Percentiles rank a stretch among this genome's conserved stretches.
phyloP scores from a whole-genome alignment of 2,329 filamentous ascomycete genomes.

The Aspergillus sp. region DNA sequence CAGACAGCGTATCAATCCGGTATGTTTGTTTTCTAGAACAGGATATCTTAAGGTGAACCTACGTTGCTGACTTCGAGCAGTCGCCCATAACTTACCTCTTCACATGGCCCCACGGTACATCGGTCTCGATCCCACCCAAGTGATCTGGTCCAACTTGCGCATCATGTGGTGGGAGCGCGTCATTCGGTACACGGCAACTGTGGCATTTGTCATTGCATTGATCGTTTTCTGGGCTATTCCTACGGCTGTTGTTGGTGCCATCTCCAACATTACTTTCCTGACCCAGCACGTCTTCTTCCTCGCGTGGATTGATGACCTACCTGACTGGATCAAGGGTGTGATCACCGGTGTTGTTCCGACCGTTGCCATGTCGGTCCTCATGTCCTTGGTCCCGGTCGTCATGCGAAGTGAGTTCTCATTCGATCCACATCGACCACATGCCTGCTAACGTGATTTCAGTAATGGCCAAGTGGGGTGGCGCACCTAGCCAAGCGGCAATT shows the following conservation, averaged over 20 bases:
- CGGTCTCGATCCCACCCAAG: conserved; percentile 68
- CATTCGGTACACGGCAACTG: conserved; percentile 59
- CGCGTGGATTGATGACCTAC: conserved; percentile 64
- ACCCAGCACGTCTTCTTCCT: conserved; percentile 58
- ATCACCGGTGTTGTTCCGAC: conserved; percentile 78
- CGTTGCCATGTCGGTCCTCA: conserved; percentile 69
- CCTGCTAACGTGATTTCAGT: conserved; percentile 37
- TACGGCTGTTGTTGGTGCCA: conserved; percentile 69
- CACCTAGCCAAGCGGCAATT: conserved; percentile 67
- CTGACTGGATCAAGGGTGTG: conserved; percentile 64
- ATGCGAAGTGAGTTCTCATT: conserved; percentile 55
- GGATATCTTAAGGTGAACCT: background rate
- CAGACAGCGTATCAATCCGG: conserved; percentile 74
- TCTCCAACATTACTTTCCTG: conserved; percentile 75
- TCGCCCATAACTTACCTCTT: conserved; percentile 77
- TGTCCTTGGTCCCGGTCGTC: conserved; percentile 76
- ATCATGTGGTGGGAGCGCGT: conserved; percentile 83
- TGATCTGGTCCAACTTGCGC: conserved; percentile 79
- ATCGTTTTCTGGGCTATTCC: conserved; percentile 82
- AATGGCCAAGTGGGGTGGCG: conserved; percentile 71
- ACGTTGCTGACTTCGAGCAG: conserved; percentile 12
- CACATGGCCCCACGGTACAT: conserved; percentile 82
- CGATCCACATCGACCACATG: background rate
- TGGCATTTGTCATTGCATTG: conserved; percentile 64
- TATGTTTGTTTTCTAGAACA: conserved; percentile 8